These are phyloP conservation scores for Magnusiomyces suaveolens DNA, from an alignment of 1,139 yeast genomes.

Conservation along the genomic window DNA sequence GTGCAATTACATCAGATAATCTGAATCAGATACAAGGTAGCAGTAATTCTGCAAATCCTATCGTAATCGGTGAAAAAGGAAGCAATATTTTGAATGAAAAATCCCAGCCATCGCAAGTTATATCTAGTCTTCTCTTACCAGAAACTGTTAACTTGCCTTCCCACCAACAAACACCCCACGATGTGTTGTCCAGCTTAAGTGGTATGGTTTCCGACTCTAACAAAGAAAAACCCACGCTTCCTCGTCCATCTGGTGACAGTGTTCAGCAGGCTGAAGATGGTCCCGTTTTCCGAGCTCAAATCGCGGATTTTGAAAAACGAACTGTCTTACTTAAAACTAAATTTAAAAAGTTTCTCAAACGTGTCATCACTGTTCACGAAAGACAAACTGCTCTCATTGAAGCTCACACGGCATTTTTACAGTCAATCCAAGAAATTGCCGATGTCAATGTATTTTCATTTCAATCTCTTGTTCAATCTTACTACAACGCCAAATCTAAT, in stretches of 20 bases:
- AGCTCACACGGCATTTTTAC: conserved; percentile 30
- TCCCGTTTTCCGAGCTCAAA: conserved; percentile 56
- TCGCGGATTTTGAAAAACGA: conserved; percentile 45
- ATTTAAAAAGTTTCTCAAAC: conserved; percentile 35
- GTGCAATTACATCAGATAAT: neutral
- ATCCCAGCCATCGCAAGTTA: conserved; percentile 2
- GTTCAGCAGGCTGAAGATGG: conserved; percentile 51
- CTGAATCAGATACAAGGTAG: neutral
- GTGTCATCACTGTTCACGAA: conserved; percentile 32
- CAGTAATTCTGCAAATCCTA: too few species aligned
- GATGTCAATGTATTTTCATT: conserved; percentile 30
- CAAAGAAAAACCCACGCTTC: conserved; percentile 3
- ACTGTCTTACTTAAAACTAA: conserved; percentile 42
- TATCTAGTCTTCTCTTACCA: conserved; percentile 9
- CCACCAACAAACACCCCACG: conserved; percentile 8
- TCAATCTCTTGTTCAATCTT: conserved; percentile 28
- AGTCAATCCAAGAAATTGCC: conserved; percentile 24
- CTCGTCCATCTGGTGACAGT: conserved; percentile 28
- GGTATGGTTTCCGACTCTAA: conserved; percentile 5
- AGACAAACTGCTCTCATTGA: conserved; percentile 31
- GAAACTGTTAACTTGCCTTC: conserved; percentile 1
- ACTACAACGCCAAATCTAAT: conserved; percentile 21
- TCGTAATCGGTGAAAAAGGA: too few species aligned
- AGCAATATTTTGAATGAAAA: too few species aligned
- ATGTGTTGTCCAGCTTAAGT: conserved; percentile 18